Evolutionary conservation across 2,329 filamentous ascomycete genomes (phyloP).

Genomic region (Daldinia sp.): DNA sequence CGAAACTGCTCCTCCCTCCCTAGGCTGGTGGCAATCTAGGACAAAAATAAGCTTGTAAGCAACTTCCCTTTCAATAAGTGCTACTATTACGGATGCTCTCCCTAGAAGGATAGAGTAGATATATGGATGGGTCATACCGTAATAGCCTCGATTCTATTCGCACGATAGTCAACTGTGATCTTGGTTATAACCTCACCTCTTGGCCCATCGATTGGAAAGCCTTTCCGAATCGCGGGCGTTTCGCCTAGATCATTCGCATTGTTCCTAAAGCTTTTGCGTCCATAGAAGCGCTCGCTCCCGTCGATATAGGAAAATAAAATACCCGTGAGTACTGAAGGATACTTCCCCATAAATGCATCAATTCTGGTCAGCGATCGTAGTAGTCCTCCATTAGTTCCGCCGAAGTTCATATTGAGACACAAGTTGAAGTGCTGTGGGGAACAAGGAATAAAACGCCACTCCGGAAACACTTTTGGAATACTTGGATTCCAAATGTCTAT

Average conservation of each 20-base stretch:
- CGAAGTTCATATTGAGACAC: constrained; percentile 3
- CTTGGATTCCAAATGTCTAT: constrained; percentile 6
- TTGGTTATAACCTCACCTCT: background rate
- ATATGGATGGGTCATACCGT: background rate
- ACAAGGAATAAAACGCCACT: background rate
- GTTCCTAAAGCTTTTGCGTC: constrained; percentile 28
- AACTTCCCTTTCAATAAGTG: background rate
- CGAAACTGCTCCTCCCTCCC: background rate
- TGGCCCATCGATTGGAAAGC: background rate
- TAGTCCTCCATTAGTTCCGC: background rate
- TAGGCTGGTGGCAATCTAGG: background rate
- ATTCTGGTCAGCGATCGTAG: background rate
- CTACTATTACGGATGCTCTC: background rate
- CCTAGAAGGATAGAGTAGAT: background rate
- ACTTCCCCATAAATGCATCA: background rate
- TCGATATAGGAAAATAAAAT: constrained; percentile 41
- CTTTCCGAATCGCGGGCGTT: background rate
- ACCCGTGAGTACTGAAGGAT: constrained; percentile 36
- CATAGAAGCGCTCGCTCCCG: constrained; percentile 39
- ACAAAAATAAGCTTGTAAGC: background rate
- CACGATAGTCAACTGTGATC: background rate
- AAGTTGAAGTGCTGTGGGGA: background rate
- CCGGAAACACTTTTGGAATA: background rate
- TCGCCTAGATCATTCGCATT: background rate
- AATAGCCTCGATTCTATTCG: background rate